Percentiles rank a stretch among this genome's conserved stretches.
phyloP scores from a whole-genome alignment of 495 filamentous ascomycete genomes.

The Hyphodiscus hymeniophilus region DNA sequence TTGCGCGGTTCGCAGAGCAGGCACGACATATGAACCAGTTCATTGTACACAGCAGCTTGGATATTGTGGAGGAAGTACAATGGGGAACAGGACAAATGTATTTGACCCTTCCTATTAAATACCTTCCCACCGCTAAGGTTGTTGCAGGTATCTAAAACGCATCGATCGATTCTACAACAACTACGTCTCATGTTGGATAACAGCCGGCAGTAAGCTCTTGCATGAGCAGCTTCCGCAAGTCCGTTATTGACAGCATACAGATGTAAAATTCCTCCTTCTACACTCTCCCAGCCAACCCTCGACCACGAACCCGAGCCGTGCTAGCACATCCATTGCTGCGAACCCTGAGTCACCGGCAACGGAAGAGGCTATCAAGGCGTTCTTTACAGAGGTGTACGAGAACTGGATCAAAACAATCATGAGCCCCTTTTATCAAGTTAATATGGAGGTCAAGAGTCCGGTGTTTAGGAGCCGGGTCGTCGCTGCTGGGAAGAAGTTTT shows the following conservation, averaged over 20 bases:
- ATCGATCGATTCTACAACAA: slow-evolving; percentile 89
- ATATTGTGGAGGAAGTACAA: slow-evolving; percentile 92
- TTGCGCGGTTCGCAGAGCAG: slow-evolving; percentile 76
- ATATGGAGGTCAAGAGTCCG: slow-evolving; percentile 74
- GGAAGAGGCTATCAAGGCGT: slow-evolving; percentile 88
- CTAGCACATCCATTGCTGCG: slow-evolving; percentile 60
- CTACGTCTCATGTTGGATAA: slow-evolving; percentile 87
- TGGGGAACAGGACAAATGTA: slow-evolving; percentile 80
- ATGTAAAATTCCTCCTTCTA: slow-evolving; percentile 82
- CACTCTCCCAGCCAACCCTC: slow-evolving; percentile 56
- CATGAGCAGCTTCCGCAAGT: too few species aligned
- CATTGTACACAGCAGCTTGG: slow-evolving; percentile 83
- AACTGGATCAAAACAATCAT: slow-evolving; percentile 93
- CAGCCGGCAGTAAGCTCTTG: slow-evolving; percentile 57
- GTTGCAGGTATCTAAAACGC: slow-evolving; percentile 79
- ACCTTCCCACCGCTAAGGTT: neutral
- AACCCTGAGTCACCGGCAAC: slow-evolving; percentile 81
- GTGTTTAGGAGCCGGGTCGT: slow-evolving; percentile 75
- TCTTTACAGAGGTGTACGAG: slow-evolving; percentile 92
- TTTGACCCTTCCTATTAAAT: neutral
- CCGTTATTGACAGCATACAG: slow-evolving; percentile 18
- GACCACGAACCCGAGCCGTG: slow-evolving; percentile 32
- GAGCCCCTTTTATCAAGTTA: slow-evolving; percentile 85
- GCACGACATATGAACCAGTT: slow-evolving; percentile 94
- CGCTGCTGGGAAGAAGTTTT: slow-evolving; percentile 87